Percentiles rank a stretch among this genome's conserved stretches.
phyloP scores from a whole-genome alignment of 1,284 basidiomycete genomes.

The Hemileia vastatrix region DNA sequence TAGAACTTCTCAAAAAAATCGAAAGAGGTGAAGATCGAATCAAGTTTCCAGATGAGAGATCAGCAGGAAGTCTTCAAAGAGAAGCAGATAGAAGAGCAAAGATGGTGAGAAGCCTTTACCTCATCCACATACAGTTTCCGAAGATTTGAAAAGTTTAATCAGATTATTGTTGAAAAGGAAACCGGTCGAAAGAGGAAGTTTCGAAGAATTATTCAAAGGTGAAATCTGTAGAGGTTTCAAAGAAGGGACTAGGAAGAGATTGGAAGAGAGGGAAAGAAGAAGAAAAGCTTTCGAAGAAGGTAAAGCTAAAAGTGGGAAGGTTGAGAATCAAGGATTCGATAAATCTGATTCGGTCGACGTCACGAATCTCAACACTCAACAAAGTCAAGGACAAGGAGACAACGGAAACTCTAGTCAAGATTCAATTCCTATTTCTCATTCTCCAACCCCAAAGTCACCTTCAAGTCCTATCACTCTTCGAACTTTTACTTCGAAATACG shows the following conservation, averaged over 20 bases:
- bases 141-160: slow-evolving; percentile 81
- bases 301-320: not conserved
- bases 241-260: too few species aligned
- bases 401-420: not conserved
- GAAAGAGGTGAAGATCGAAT: slow-evolving; percentile 64
- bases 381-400: slow-evolving; percentile 7
- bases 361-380: too few species aligned
- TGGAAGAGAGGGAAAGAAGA: slow-evolving; percentile 8
- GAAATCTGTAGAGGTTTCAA: slow-evolving; percentile 16
- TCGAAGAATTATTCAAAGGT: slow-evolving; percentile 82
- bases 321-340: too few species aligned
- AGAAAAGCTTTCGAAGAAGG: not conserved
- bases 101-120: slow-evolving; percentile 34
- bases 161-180: slow-evolving; percentile 69
- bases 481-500: slow-evolving; percentile 28
- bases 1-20: slow-evolving; percentile 87
- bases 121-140: slow-evolving; percentile 55
- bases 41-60: slow-evolving; percentile 79
- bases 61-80: too few species aligned
- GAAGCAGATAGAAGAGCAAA: slow-evolving; percentile 33
- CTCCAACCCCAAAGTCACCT: slow-evolving; percentile 1
- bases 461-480: slow-evolving; percentile 21
- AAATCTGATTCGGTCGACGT: too few species aligned
- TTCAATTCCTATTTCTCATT: not conserved
- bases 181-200: slow-evolving; percentile 72